Evolutionary conservation across 2,329 filamentous ascomycete species (phyloP).

Genomic region (Pseudomassariella vexata): DNA sequence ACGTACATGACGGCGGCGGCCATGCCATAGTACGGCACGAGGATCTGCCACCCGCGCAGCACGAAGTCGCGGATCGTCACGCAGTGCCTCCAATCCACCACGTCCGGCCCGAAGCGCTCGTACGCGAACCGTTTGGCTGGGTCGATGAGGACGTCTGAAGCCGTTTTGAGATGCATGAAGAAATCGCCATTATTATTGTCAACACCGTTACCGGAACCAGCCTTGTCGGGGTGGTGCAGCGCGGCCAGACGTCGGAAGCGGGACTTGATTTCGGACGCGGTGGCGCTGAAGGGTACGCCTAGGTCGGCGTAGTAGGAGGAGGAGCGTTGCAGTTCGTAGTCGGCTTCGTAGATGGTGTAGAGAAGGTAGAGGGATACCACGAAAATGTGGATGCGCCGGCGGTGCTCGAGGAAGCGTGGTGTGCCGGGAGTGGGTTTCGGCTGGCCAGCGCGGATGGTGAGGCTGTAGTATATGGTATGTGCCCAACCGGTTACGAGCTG

Average conservation of each 20-base stretch:
- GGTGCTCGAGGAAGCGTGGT: conserved; percentile 66
- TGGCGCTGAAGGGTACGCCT: conserved; percentile 60
- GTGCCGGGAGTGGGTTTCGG: conserved; percentile 67
- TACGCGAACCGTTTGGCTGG: conserved; percentile 78
- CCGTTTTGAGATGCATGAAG: conserved; percentile 80
- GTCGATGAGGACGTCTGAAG: conserved; percentile 76
- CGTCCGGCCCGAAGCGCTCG: conserved; percentile 76
- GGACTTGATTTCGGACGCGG: conserved; percentile 74
- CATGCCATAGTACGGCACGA: conserved; percentile 56
- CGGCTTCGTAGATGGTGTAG: conserved; percentile 90
- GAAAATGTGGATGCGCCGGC: conserved; percentile 74
- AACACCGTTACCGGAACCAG: conserved; percentile 33
- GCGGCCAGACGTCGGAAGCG: conserved; percentile 74
- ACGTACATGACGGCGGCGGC: conserved; percentile 54
- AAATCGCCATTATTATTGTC: conserved; percentile 30
- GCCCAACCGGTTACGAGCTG: conserved; percentile 73
- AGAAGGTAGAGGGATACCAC: conserved; percentile 80
- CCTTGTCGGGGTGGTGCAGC: conserved; percentile 80
- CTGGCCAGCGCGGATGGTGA: conserved; percentile 85
- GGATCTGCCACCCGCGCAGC: conserved; percentile 51
- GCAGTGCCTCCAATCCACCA: conserved; percentile 61
- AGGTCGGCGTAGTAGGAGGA: conserved; percentile 79
- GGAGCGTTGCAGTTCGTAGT: conserved; percentile 66
- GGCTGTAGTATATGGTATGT: conserved; percentile 77
- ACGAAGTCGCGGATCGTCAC: conserved; percentile 69